Evolutionary conservation across 2,329 filamentous ascomycete species (phyloP), one percentile per base, ranked within the genome.

Genomic region (Huntiella moniliformis): DNA sequence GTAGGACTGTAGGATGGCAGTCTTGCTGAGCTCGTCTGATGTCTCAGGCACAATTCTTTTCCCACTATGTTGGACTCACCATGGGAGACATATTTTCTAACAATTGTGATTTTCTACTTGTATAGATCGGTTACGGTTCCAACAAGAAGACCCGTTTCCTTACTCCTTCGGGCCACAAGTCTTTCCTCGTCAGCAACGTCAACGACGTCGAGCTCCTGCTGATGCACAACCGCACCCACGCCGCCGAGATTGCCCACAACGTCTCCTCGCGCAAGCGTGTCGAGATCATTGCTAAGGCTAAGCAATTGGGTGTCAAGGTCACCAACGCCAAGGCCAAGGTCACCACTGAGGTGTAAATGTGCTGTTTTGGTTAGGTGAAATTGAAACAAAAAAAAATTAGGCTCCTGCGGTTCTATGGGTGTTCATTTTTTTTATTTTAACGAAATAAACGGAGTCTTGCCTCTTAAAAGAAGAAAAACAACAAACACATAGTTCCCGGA

Each of bases 81-180:
- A 10, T 3, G 2, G 22, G 10, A 12, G 17, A 39, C 38, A 28
- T 38, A 38, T 43, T 44, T 7, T 15, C 12, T 28, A 28, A 28
- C 2, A 8, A 28, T 28, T 10, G 7, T 10, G 22, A 28, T 28
- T 37, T 38, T 34, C 18, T 36, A 36, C 35, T 16, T 42, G 3
- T 52, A 49, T 64, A 95, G 91, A 98, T 98, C 66, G 91, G 91
- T 63, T 98, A 87, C 57, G 87, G 91, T 59, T 91, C 83, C 71
- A 96, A 96, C 84, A 93, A 85, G 79, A 96, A 96, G 79, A 98
- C 91, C 65, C 80, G 84, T 63, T 88, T 92, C 77, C 80, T 96
- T 80, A 93, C 86, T 76, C 91, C 91, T 65, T 94, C 86, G 60
- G 91, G 91, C 71, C 88, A 96, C 82, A 96, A 95, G 80, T 84